These are phyloP conservation scores for Teunomyces atbi DNA, from an alignment of 805 yeast species.

Conservation along the genomic window DNA sequence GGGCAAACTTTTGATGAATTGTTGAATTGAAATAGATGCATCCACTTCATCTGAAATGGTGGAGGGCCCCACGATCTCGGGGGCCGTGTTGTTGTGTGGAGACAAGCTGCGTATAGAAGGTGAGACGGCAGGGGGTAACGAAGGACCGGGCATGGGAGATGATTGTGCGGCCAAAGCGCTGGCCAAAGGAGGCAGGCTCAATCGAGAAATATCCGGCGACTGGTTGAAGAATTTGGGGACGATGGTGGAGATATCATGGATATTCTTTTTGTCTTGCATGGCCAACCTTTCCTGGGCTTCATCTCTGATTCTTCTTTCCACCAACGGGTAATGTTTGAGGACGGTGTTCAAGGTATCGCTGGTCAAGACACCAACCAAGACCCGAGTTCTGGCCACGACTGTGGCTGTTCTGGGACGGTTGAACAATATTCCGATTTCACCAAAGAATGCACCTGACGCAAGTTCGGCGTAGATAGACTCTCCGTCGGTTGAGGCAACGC, in stretches of 20 bases:
- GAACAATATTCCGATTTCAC: constrained; percentile 75
- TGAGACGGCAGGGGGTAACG: constrained; percentile 16
- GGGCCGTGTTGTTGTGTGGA: constrained; percentile 5
- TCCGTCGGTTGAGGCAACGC: constrained; percentile 76
- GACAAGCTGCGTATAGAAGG: constrained; percentile 11
- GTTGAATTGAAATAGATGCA: constrained; percentile 55
- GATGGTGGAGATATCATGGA: constrained; percentile 31
- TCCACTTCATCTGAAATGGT: constrained; percentile 39
- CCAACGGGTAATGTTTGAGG: constrained; percentile 58
- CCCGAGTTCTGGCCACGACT: constrained; percentile 66
- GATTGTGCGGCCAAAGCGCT: constrained; percentile 13
- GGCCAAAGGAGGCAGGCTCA: constrained; percentile 9
- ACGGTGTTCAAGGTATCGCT: constrained; percentile 60
- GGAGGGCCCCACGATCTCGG: constrained; percentile 5
- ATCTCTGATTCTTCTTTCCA: constrained; percentile 68
- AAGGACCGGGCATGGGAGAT: constrained; percentile 12
- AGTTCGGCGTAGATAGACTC: constrained; percentile 72
- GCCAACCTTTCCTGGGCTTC: constrained; percentile 78
- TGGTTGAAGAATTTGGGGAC: background rate
- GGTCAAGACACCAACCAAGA: constrained; percentile 66
- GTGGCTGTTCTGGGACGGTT: constrained; percentile 79
- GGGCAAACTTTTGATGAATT: constrained; percentile 56
- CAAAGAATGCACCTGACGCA: constrained; percentile 68
- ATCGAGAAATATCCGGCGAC: background rate
- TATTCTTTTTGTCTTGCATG: constrained; percentile 61